Conservation (phyloP, 2,329 filamentous ascomycete genomes). For the Beauveria asiatica region DNA sequence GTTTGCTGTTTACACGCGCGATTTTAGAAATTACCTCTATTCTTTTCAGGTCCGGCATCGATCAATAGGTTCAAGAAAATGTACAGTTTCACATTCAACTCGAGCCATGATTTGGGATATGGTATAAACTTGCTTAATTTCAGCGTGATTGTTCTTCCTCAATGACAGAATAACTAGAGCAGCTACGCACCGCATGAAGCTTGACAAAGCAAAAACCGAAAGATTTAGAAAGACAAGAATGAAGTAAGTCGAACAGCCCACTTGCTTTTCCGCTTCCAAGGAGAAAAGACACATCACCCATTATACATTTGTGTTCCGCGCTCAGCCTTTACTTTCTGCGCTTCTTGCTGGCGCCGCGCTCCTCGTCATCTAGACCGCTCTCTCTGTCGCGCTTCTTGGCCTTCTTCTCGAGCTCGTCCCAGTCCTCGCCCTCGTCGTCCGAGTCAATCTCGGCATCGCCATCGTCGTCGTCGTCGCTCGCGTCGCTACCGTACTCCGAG, state of each 20-base stretch:
- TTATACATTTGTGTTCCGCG: background rate
- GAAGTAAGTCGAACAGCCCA: background rate
- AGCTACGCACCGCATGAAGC: background rate
- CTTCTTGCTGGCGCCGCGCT: conserved; percentile 57
- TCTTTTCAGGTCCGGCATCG: too few species aligned
- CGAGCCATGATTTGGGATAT: too few species aligned
- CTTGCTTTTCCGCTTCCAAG: background rate
- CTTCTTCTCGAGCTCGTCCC: conserved; percentile 92
- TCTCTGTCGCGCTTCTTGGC: conserved; percentile 75
- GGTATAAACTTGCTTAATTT: too few species aligned
- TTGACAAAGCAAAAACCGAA: background rate
- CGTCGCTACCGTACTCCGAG: conserved; percentile 88
- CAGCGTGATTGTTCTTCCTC: too few species aligned
- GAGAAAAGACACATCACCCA: background rate
- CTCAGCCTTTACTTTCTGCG: conserved; percentile 24
- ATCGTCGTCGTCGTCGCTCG: conserved; percentile 73
- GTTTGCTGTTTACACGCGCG: too few species aligned
- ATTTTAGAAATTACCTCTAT: too few species aligned
- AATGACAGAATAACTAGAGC: background rate
- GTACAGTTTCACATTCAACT: too few species aligned
- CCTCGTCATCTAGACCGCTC: conserved; percentile 54
- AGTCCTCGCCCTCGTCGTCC: conserved; percentile 77
- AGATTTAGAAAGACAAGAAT: conserved; percentile 1
- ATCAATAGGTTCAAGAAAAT: too few species aligned
- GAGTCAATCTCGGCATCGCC: conserved; percentile 49